Base-by-base conservation (phyloP, 2,329 filamentous ascomycete genomes). In the Monilinia fructicola region DNA sequence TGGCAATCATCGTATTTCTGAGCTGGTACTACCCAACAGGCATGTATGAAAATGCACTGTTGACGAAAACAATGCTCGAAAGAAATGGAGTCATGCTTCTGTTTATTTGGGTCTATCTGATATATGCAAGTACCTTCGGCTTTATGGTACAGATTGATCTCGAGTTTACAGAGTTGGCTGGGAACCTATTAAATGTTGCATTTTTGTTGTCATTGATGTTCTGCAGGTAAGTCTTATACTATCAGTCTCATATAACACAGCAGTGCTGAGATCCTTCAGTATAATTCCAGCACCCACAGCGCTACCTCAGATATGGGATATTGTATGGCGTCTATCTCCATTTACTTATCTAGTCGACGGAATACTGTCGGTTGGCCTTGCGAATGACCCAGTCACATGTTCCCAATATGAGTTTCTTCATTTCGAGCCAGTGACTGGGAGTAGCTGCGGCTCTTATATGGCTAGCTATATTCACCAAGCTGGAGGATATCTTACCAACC, bases 11-110 rank as follows among this genome's bases (percentile, higher is more conserved):
- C 70, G 89, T 93, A 80, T 96, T 83, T 81, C 83, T 92, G 74
- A 88, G 83, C 76, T 94, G 90, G 86, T 97, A 96, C 81, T 97
- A 93, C 76, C 91, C 92, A 1, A 85, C 96, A 65, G 91, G 91
- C 2, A 84, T 95, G 12, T 87, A 92, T 77, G 78, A 80, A 67
- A 93, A 94, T 74, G 90, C 90, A 2, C 79, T 82, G 21, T 81
- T 81, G 0, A 86, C 86, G 4, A 83, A 84, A 68, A 80, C 87
- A 69, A 84, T 89, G 1, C 76, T 83, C 6, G 86, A 92, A 73
- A 90, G 92, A 40, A 90, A 91, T 12, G 89, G 81, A 0, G 84
- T 95, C 28, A 90, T 94, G 85, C 93, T 93, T 81, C 81, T 96
- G 35, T 86, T 92, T 72, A 81, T 93, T 52, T 83, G 88, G 74